phyloP scores from a whole-genome alignment of 2,329 filamentous ascomycete species.

The Fusarium nodosum region DNA sequence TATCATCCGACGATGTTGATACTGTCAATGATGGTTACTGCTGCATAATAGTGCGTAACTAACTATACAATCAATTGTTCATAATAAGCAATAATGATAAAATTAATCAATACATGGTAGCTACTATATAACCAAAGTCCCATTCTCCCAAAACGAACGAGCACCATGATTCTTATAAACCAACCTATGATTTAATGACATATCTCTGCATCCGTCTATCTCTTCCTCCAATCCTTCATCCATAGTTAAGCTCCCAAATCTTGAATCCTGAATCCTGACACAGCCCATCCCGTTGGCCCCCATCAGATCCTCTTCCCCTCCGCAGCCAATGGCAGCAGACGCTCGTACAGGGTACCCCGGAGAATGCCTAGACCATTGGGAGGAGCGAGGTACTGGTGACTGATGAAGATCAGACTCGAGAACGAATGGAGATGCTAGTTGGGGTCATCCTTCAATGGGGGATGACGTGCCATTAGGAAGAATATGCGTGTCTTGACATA shows the following conservation, averaged over 20 bases:
- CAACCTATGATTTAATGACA: slow-evolving; percentile 6
- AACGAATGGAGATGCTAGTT: slow-evolving; percentile 20
- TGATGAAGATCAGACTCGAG: not conserved
- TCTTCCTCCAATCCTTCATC: slow-evolving; percentile 4
- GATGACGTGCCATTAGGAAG: slow-evolving; percentile 22
- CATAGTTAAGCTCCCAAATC: not conserved
- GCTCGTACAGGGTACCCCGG: slow-evolving; percentile 18
- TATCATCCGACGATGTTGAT: too few relatives aligned
- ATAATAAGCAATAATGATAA: not conserved
- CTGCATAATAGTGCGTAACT: not conserved
- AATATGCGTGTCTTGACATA: slow-evolving; percentile 1
- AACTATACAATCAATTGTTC: not conserved
- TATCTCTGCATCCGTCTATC: slow-evolving; percentile 5
- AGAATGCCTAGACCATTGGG: not conserved
- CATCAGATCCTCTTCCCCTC: not conserved
- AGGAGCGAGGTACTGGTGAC: not conserved
- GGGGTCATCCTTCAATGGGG: slow-evolving; percentile 1
- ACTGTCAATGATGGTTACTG: slow-evolving; percentile 1
- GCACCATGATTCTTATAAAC: slow-evolving; percentile 13
- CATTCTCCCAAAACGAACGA: not conserved
- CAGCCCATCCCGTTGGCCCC: slow-evolving; percentile 8
- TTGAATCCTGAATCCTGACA: slow-evolving; percentile 24
- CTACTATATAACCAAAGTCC: not conserved
- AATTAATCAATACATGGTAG: not conserved
- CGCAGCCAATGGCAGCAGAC: not conserved